Percentiles rank a stretch among this genome's conserved stretches.
phyloP scores from a whole-genome alignment of 2,329 filamentous ascomycete genomes.

The Fusarium sp. region DNA sequence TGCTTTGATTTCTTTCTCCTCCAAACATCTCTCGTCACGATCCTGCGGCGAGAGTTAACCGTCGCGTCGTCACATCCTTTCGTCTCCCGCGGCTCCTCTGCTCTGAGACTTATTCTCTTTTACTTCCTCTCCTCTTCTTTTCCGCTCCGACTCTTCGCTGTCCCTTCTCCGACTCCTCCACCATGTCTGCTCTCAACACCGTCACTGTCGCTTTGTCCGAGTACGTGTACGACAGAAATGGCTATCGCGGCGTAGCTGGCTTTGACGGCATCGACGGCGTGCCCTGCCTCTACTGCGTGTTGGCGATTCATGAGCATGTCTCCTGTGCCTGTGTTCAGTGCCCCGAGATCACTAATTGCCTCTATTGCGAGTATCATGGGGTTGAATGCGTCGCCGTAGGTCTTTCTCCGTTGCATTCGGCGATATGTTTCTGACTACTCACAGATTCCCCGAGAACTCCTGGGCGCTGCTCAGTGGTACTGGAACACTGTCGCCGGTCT shows the following conservation, averaged over 20 bases:
- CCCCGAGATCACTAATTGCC: no score
- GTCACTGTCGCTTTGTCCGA: background rate
- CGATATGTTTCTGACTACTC: background rate
- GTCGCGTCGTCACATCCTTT: no score
- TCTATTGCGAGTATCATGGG: background rate
- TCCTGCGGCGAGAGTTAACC: no score
- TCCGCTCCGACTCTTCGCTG: no score
- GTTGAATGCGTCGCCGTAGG: background rate
- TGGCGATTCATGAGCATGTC: no score
- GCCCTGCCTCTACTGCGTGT: background rate
- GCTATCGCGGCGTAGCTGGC: no score
- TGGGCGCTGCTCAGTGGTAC: background rate
- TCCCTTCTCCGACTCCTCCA: background rate
- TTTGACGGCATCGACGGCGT: background rate
- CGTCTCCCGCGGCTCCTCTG: no score
- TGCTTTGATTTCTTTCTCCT: background rate
- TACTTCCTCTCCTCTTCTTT: no score
- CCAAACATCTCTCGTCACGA: background rate
- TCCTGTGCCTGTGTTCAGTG: background rate
- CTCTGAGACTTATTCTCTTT: background rate
- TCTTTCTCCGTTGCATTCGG: background rate
- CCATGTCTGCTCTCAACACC: background rate
- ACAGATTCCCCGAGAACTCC: background rate
- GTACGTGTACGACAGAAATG: background rate
- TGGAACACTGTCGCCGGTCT: background rate